These are phyloP conservation scores for Fusarium beomiforme DNA, from an alignment of 2,329 filamentous ascomycete genomes.

Conservation along the genomic window DNA sequence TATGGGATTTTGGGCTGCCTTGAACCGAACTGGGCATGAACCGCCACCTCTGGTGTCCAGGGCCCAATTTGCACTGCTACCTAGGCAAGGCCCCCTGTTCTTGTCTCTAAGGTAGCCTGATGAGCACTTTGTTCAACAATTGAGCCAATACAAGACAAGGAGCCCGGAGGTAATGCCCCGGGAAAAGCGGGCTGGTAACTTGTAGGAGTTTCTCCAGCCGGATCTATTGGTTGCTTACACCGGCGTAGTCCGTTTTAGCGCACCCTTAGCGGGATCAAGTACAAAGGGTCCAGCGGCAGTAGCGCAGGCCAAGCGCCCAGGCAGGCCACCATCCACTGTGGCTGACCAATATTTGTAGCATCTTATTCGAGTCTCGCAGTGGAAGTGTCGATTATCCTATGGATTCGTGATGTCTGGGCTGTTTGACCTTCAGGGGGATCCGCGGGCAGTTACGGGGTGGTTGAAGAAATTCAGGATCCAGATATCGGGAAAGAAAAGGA, in stretches of 20 bases:
- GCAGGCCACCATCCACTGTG: background rate
- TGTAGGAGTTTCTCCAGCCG: background rate
- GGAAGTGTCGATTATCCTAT: slow-evolving; percentile 4
- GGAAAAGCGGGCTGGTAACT: background rate
- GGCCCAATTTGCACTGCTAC: background rate
- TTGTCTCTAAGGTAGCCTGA: slow-evolving; percentile 9
- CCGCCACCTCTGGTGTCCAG: slow-evolving; percentile 20
- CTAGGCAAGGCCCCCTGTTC: slow-evolving; percentile 11
- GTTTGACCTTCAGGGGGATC: slow-evolving; percentile 29
- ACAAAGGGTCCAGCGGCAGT: slow-evolving; percentile 30
- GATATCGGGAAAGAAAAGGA: background rate
- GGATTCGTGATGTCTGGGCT: slow-evolving; percentile 11
- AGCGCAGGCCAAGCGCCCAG: slow-evolving; percentile 8
- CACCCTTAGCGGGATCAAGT: slow-evolving; percentile 14
- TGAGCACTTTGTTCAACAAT: background rate
- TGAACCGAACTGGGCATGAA: background rate
- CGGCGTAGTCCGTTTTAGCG: slow-evolving; percentile 2
- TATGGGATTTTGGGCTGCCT: slow-evolving; percentile 27
- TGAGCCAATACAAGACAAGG: background rate
- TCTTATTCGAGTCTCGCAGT: slow-evolving; percentile 11
- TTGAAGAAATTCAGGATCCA: background rate
- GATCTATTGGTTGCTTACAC: background rate
- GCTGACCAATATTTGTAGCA: slow-evolving; percentile 12
- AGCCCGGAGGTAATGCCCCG: slow-evolving; percentile 30
- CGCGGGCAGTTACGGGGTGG: slow-evolving; percentile 1